Evolutionary conservation across 2,329 filamentous ascomycete genomes (phyloP).

Genomic region (Alternaria arborescens): DNA sequence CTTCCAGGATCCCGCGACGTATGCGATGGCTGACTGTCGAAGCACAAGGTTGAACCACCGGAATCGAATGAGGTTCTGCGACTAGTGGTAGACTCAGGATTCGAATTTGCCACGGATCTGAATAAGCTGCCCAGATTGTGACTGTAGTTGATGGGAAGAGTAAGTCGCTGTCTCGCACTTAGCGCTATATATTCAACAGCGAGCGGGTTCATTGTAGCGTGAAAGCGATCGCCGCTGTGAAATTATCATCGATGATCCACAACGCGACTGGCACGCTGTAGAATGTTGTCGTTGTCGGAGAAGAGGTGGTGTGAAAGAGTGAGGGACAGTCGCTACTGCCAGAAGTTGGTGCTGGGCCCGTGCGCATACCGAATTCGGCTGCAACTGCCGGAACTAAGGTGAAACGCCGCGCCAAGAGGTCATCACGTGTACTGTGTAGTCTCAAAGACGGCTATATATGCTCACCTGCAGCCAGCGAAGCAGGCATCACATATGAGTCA

Average conservation of each 20-base stretch:
- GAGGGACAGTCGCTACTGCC: background rate
- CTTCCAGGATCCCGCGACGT: background rate
- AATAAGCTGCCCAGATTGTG: background rate
- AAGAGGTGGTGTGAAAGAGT: background rate
- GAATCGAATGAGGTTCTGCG: constrained; percentile 6
- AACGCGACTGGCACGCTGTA: background rate
- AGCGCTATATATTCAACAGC: background rate
- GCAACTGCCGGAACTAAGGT: constrained; percentile 5
- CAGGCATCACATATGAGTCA: background rate
- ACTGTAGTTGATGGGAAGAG: background rate
- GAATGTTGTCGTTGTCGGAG: background rate
- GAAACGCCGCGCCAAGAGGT: constrained; percentile 16
- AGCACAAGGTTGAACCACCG: background rate
- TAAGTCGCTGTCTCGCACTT: background rate
- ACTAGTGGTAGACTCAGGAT: background rate
- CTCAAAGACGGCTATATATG: background rate
- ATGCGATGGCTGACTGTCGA: constrained; percentile 3
- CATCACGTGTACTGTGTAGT: constrained; percentile 6
- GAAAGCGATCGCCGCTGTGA: background rate
- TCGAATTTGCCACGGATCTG: background rate
- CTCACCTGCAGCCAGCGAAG: background rate
- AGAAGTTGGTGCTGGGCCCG: constrained; percentile 9
- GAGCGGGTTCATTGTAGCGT: constrained; percentile 8
- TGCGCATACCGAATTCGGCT: constrained; percentile 6
- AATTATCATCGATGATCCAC: background rate